Percentiles rank a stretch among this genome's conserved stretches.
Evolutionary conservation across 2,329 filamentous ascomycete species (phyloP).

Genomic region (Penicillium sp.): DNA sequence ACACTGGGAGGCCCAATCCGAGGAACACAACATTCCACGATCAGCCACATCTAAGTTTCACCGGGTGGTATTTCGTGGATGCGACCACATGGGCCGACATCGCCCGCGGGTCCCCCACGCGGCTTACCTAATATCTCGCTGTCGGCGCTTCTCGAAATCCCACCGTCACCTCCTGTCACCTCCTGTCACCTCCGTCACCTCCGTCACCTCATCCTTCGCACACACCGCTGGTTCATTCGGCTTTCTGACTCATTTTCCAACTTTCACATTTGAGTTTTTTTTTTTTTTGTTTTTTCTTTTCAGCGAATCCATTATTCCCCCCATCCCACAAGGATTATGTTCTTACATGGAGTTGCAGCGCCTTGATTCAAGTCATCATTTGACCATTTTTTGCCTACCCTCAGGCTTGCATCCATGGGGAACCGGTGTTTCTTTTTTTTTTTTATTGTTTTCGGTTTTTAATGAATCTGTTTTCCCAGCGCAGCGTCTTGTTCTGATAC

Average conservation of each 20-base stretch:
- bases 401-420: constrained; percentile 15
- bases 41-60: background rate
- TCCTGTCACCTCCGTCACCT: background rate
- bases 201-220: background rate
- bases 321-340: background rate
- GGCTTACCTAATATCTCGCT: constrained; percentile 26
- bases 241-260: constrained; percentile 7
- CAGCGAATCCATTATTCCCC: background rate
- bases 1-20: background rate
- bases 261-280: background rate
- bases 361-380: constrained; percentile 3
- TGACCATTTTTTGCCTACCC: constrained; percentile 4
- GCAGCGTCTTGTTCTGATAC: constrained; percentile 15
- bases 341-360: constrained; percentile 6
- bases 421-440: constrained; percentile 15
- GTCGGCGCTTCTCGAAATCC: constrained; percentile 25
- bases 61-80: background rate
- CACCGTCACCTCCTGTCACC: background rate
- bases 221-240: constrained; percentile 15
- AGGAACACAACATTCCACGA: background rate
- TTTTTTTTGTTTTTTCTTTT: constrained; percentile 2
- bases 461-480: constrained; percentile 16
- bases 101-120: constrained; percentile 14
- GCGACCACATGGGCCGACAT: constrained; percentile 4
- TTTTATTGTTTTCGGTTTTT: constrained; percentile 8